Evolutionary conservation across 202 grass and related monocot genomes (phyloP).

Genomic region (Zizania palustris): DNA sequence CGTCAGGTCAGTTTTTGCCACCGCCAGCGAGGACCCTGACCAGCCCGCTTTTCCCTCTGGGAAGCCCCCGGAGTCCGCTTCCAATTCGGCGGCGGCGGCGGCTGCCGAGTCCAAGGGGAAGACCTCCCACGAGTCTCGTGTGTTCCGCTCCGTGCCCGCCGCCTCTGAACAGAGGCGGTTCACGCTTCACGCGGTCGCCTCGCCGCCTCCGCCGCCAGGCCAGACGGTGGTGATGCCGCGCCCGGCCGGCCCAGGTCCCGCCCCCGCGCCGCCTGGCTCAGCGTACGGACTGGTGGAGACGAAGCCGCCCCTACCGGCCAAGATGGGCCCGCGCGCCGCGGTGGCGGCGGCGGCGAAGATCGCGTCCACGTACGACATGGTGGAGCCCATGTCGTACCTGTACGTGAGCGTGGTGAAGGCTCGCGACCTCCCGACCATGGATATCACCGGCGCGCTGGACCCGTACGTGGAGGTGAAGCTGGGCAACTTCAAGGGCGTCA

Average conservation of each 20-base stretch:
- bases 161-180: neutral
- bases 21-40: neutral
- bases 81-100: no score
- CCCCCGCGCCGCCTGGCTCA: neutral
- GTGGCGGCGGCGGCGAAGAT: conserved; percentile 53
- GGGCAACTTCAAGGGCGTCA: conserved; percentile 80
- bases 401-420: conserved; percentile 86
- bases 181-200: conserved; percentile 41
- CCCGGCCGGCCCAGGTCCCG: neutral
- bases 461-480: conserved; percentile 90
- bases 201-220: conserved; percentile 30
- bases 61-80: neutral
- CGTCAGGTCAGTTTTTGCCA: conserved; percentile 26
- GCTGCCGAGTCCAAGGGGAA: neutral
- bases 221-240: conserved; percentile 33
- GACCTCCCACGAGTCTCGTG: conserved; percentile 21
- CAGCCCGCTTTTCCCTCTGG: neutral
- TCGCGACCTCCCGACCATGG: conserved; percentile 79
- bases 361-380: conserved; percentile 89
- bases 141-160: conserved; percentile 28
- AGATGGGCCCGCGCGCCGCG: conserved; percentile 38
- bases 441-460: conserved; percentile 85
- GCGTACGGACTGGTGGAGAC: conserved; percentile 47
- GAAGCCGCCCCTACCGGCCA: conserved; percentile 42
- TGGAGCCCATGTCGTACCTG: conserved; percentile 75